A percentile compares a stretch with the other conserved stretches of the same genome.
Conservation (phyloP, 116 monocot species). For the Trichopus zeylanicus region DNA sequence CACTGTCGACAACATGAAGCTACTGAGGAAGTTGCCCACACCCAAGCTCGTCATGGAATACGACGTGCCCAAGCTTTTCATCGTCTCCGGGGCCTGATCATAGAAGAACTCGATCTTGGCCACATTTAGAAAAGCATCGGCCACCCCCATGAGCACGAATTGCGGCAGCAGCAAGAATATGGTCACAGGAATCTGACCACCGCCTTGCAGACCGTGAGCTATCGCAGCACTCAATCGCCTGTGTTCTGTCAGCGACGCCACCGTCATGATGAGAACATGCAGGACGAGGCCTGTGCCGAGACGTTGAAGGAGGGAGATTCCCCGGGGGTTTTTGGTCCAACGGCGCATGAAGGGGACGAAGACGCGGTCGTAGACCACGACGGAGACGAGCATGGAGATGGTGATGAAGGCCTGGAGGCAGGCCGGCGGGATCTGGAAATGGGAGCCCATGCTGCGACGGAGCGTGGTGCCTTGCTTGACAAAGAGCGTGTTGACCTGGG, state of each 20-base stretch:
- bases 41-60: constrained; percentile 24
- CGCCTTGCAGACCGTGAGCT: constrained; percentile 9
- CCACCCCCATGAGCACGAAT: constrained; percentile 44
- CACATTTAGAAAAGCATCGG: constrained; percentile 48
- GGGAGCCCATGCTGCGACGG: constrained; percentile 11
- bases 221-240: constrained; percentile 12
- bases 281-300: constrained; percentile 18
- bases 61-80: constrained; percentile 58
- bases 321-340: constrained; percentile 33
- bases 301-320: constrained; percentile 39
- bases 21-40: constrained; percentile 34
- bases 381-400: constrained; percentile 23
- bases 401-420: constrained; percentile 21
- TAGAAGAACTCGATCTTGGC: constrained; percentile 64
- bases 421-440: constrained; percentile 24
- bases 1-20: constrained; percentile 22
- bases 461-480: constrained; percentile 30
- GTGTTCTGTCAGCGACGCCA: constrained; percentile 24
- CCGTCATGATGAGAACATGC: constrained; percentile 23
- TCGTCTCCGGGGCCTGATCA: constrained; percentile 49
- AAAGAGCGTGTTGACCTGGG: constrained; percentile 26
- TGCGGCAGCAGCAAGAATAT: constrained; percentile 51
- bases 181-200: constrained; percentile 22
- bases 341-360: constrained; percentile 18
- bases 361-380: constrained; percentile 21